phyloP scores from a whole-genome alignment of 176 grass and related monocot genomes.

The Oryza longistaminata region DNA sequence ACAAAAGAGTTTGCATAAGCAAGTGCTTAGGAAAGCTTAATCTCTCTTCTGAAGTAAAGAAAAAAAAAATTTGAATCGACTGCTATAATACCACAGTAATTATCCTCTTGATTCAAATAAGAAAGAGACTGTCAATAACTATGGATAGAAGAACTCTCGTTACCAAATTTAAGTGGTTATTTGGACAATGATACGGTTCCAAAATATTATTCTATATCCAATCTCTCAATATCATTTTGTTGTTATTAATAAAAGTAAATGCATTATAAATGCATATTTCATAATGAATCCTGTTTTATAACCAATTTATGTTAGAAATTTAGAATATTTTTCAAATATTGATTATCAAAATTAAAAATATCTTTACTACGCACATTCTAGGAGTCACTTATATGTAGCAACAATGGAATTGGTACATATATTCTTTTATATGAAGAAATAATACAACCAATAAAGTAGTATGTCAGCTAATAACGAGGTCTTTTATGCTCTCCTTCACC shows the following conservation, averaged over 20 bases:
- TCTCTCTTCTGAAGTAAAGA: background rate
- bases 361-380: background rate
- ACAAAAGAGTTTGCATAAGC: background rate
- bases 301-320: background rate
- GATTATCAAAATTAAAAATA: constrained; percentile 5
- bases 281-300: background rate
- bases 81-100: background rate
- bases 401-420: background rate
- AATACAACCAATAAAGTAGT: constrained; percentile 17
- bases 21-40: constrained; percentile 8
- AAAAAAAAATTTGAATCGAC: background rate
- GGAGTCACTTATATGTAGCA: too few species aligned
- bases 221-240: background rate
- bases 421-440: constrained; percentile 18
- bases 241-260: background rate
- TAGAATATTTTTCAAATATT: background rate
- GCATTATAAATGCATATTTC: constrained; percentile 3
- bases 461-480: constrained; percentile 10
- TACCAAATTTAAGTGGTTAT: background rate
- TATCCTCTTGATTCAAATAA: constrained; percentile 6
- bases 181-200: background rate
- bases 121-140: constrained; percentile 6
- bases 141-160: background rate
- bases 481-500: constrained; percentile 43
- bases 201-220: constrained; percentile 19